phyloP scores from a whole-genome alignment of 1,284 basidiomycete species.

The Tylopilus sp. region DNA sequence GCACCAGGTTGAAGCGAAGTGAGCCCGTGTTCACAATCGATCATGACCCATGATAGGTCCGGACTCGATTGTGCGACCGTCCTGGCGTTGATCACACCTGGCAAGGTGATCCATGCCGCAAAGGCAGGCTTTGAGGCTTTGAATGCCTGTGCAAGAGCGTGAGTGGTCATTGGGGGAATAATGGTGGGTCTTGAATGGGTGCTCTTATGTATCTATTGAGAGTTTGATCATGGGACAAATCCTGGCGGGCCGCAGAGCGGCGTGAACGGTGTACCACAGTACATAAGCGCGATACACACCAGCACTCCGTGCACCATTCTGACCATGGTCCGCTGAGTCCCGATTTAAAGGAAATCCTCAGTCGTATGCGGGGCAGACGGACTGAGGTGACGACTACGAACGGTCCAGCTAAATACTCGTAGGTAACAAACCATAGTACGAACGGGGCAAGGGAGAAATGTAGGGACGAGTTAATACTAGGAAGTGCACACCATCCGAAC shows the following conservation, averaged over 20 bases:
- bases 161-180: conserved; percentile 44
- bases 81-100: conserved; percentile 61
- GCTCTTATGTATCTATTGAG: conserved; percentile 20
- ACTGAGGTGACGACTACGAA: no score
- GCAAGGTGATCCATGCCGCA: conserved; percentile 72
- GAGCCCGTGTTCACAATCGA: conserved; percentile 73
- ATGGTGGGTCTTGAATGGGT: not conserved
- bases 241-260: not conserved
- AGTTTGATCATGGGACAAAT: conserved; percentile 17
- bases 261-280: no score
- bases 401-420: no score
- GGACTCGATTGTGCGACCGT: conserved; percentile 61
- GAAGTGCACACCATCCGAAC: no score
- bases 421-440: no score
- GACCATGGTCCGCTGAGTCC: no score
- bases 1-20: conserved; percentile 60
- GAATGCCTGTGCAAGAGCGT: conserved; percentile 57
- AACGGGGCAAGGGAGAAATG: no score
- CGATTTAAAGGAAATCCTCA: no score
- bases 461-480: no score
- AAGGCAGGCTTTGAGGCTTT: conserved; percentile 63
- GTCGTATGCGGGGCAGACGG: no score
- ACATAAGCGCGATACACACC: no score
- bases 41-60: conserved; percentile 63
- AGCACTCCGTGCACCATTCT: no score